A percentile compares a stretch with the other conserved stretches of the same genome.
phyloP scores from a whole-genome alignment of 495 filamentous ascomycete genomes.

The Xylona heveae region DNA sequence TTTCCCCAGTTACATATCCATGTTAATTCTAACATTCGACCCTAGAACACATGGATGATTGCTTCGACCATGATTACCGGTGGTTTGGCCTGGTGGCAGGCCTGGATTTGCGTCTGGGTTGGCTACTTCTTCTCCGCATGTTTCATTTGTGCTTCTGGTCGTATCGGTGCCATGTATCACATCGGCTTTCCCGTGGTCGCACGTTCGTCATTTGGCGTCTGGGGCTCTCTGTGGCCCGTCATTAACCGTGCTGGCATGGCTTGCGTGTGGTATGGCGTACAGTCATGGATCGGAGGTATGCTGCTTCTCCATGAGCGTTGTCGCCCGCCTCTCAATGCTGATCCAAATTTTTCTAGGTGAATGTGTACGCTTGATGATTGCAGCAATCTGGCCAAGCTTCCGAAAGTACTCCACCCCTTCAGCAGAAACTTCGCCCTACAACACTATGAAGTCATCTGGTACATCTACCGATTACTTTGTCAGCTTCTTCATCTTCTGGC shows the following conservation, averaged over 20 bases:
- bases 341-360: conserved; percentile 21
- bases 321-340: background rate
- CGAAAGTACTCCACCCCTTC: no score
- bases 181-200: conserved; percentile 18
- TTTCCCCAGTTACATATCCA: conserved; percentile 4
- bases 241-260: conserved; percentile 57
- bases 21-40: conserved; percentile 2
- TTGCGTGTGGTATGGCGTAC: conserved; percentile 74
- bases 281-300: conserved; percentile 61
- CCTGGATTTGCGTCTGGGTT: conserved; percentile 70
- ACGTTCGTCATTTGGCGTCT: conserved; percentile 18
- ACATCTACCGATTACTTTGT: conserved; percentile 56
- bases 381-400: conserved; percentile 10
- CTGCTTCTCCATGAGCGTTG: conserved; percentile 1
- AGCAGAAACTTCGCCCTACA: conserved; percentile 13
- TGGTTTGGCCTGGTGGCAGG: conserved; percentile 87
- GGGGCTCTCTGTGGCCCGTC: conserved; percentile 54
- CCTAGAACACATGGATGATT: conserved; percentile 90
- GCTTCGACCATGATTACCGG: conserved; percentile 57
- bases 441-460: conserved; percentile 41
- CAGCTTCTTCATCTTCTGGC: conserved; percentile 75
- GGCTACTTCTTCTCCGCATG: conserved; percentile 58
- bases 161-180: conserved; percentile 32
- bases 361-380: conserved; percentile 66
- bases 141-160: conserved; percentile 61